phyloP scores from a whole-genome alignment of 2,329 filamentous ascomycete species.

The Aspergillus hiratsukae region DNA sequence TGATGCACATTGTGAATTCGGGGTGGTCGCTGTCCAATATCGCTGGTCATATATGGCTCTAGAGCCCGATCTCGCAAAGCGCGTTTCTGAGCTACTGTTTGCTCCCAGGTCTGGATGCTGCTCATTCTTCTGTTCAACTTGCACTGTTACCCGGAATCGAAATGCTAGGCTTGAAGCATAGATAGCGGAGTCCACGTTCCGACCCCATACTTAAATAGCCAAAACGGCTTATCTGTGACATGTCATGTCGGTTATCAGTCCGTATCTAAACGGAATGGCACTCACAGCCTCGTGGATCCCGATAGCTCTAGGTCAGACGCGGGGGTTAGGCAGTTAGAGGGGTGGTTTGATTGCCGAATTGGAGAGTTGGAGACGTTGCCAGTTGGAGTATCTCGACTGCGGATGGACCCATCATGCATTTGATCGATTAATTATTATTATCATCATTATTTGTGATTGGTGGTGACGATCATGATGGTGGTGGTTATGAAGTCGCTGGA shows the following conservation, averaged over 20 bases:
- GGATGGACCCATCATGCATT: not conserved
- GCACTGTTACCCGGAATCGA: not conserved
- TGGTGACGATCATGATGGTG: not conserved
- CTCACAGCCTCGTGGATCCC: not conserved
- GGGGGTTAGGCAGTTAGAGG: not conserved
- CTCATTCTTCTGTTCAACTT: constrained; percentile 22
- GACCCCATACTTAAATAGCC: not conserved
- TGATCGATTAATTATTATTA: too few relatives aligned
- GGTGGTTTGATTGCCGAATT: not conserved
- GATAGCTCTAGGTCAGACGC: too few relatives aligned
- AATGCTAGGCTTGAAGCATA: not conserved
- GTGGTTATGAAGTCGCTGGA: not conserved
- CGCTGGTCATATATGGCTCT: constrained; percentile 23
- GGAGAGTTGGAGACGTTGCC: not conserved
- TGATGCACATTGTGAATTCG: constrained; percentile 19
- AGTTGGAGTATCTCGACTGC: not conserved
- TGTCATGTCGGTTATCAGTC: not conserved
- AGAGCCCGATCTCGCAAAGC: constrained; percentile 22
- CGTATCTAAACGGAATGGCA: not conserved
- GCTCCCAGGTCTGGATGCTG: constrained; percentile 23
- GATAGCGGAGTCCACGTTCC: not conserved
- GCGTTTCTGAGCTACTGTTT: constrained; percentile 27
- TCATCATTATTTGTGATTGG: not conserved
- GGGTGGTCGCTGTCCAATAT: constrained; percentile 22
- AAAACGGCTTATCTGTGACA: not conserved